Conservation (phyloP, 208 protist genomes). For the Acanthamoeba triangularis region DNA sequence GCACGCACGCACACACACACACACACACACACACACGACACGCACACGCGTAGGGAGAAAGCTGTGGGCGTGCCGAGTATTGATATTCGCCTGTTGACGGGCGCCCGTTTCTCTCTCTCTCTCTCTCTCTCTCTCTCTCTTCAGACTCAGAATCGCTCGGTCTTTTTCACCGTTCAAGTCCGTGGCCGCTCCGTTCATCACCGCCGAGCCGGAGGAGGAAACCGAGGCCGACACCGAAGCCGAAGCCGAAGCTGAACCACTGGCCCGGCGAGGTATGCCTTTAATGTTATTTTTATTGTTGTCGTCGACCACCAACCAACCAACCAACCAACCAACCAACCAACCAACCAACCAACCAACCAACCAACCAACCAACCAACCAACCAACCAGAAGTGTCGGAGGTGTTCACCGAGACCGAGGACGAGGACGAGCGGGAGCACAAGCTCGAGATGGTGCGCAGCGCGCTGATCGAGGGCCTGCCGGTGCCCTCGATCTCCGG, state of each 20-base stretch:
- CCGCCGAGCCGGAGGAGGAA: background rate
- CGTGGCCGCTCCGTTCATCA: background rate
- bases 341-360: too few relatives aligned
- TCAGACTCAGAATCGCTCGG: background rate
- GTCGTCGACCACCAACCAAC: too few relatives aligned
- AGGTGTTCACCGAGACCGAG: background rate
- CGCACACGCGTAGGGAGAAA: too few relatives aligned
- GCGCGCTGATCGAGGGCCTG: constrained; percentile 8
- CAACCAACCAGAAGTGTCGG: background rate
- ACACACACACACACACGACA: background rate
- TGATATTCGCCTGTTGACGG: background rate
- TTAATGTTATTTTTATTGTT: too few relatives aligned
- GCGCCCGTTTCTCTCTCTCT: background rate
- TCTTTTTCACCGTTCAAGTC: background rate
- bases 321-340: too few relatives aligned
- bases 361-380: too few relatives aligned
- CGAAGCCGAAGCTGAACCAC: background rate
- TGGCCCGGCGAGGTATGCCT: background rate
- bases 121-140: background rate
- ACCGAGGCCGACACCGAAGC: background rate
- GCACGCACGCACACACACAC: too few relatives aligned
- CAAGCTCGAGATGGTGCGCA: constrained; percentile 8
- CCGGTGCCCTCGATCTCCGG: background rate
- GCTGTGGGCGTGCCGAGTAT: background rate
- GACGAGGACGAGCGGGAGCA: constrained; percentile 17